Evolutionary conservation across 805 yeast genomes (phyloP).

Genomic region (fission yeast (Schizosaccharomyces pombe)): DNA sequence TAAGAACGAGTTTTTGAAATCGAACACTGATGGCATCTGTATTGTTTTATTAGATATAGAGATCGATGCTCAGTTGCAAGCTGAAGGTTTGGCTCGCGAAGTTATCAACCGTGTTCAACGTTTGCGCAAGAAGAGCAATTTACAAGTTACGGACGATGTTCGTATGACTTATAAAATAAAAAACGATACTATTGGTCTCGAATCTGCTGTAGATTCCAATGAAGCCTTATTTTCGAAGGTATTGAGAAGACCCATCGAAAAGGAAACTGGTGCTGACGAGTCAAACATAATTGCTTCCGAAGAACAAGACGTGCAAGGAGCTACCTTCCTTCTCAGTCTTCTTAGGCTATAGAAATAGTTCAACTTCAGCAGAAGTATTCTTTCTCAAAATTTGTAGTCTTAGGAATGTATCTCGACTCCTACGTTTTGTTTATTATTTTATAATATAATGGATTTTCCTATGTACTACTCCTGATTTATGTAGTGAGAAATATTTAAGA

Average conservation of each 20-base stretch:
- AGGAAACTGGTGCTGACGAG: conserved; percentile 20
- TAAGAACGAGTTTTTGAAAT: conserved; percentile 50
- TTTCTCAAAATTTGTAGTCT: too few species aligned
- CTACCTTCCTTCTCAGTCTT: conserved; percentile 10
- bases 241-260: conserved; percentile 40
- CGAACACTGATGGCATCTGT: conserved; percentile 73
- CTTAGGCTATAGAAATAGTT: conserved; percentile 10
- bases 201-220: conserved; percentile 38
- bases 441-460: too few species aligned
- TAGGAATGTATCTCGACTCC: too few species aligned
- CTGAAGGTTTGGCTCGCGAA: conserved; percentile 92
- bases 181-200: conserved; percentile 39
- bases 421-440: too few species aligned
- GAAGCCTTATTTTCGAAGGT: conserved; percentile 49
- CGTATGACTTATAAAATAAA: conserved; percentile 54
- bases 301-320: conserved; percentile 35
- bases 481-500: too few species aligned
- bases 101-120: conserved; percentile 91
- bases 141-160: conserved; percentile 88
- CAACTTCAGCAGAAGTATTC: too few species aligned
- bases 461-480: too few species aligned
- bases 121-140: conserved; percentile 84
- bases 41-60: conserved; percentile 73
- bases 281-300: conserved; percentile 52
- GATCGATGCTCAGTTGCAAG: conserved; percentile 63